Evolutionary conservation across 2,329 filamentous ascomycete species (phyloP), one percentile per base, ranked within the genome.

Genomic region (Calonectria honghensis): DNA sequence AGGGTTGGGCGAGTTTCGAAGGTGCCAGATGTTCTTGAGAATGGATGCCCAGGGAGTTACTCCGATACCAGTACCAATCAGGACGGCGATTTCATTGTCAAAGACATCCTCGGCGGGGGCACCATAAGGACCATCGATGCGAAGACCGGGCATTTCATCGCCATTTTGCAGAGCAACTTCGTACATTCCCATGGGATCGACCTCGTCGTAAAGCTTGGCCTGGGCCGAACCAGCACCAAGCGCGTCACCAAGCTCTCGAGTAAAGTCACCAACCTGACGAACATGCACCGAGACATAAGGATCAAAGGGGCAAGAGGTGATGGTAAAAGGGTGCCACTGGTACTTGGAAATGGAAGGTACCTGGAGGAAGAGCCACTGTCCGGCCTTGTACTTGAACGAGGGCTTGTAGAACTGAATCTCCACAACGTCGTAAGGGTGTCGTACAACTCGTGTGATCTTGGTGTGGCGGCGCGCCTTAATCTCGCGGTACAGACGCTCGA

Each of bases 281-380:
- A 99, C 93, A 85, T 99, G 97, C 37, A 99, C 91, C 50, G 95
- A 98, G 78, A 98, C 92, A 83, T 98, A 98, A 0, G 95, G 94
- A 81, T 99, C 97, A 82, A 95, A 97, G 6, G 97, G 97, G 86
- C 97, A 99, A 13, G 97, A 98, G 3, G 97, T 99, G 85, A 99
- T 98, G 82, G 97, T 99, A 84, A 98, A 99, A 1, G 97, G 97
- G 86, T 99, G 97, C 97, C 97, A 99, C 87, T 99, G 96, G 83
- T 95, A 93, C 80, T 90, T 91, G 77, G 95, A 98, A 69, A 99
- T 92, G 9, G 94, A 93, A 0, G 97, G 97, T 31, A 98, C 93
- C 85, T 98, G 96, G 74, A 99, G 90, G 89, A 98, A 98, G 48
- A 98, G 92, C 96, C 96, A 99, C 87, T 99, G 97, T 39, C 97